Evolutionary conservation across 2,329 filamentous ascomycete genomes (phyloP), one percentile per base, ranked within the genome.

Genomic region (Aureobasidium sp.): DNA sequence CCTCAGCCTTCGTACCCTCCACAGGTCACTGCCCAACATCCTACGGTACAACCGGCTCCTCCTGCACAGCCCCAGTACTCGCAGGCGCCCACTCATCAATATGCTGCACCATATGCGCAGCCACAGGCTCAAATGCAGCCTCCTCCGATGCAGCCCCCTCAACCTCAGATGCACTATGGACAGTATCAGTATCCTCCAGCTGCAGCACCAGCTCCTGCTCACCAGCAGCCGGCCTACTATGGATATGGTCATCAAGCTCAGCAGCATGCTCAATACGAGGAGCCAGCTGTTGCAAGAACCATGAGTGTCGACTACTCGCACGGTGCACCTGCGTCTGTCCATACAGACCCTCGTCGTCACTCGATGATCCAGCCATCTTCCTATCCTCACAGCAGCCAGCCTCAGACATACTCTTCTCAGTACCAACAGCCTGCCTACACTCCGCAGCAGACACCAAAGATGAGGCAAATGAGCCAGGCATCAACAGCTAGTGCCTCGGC

Each of bases 341-440:
- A 64, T 27, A 26, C 61, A 17, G 76, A 78, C 37, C 76, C 75
- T 66, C 75, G 76, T 39, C 74, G 76, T 12, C 66, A 72, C 15
- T 77, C 76, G n/a, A 65, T 76, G 37, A 72, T 73, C 62, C 74
- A 73, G 58, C 72, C 75, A 57, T 69, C 74, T 12, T 68, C 71
- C 20, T 63, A 63, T 41, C 41, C 67, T 70, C 3, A 71, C 67
- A 67, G 41, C 62, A 64, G 41, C 63, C 74, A 73, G 61, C 68
- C 71, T 66, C 70, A 71, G 59, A 61, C 67, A 37, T 42, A 63
- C 67, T 53, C 70, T 70, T 44, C 76, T 61, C 70, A 74, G 13
- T 68, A 73, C n/a, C 74, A 74, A 52, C 68, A 29, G 64, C 63
- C 29, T 66, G 71, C 56, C 67, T 69, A 47, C 51, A 69, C 68